Evolutionary conservation across 164 flowering plant species (phyloP), one percentile per base, ranked within the genome.

Genomic region (Vitis rupestris): DNA sequence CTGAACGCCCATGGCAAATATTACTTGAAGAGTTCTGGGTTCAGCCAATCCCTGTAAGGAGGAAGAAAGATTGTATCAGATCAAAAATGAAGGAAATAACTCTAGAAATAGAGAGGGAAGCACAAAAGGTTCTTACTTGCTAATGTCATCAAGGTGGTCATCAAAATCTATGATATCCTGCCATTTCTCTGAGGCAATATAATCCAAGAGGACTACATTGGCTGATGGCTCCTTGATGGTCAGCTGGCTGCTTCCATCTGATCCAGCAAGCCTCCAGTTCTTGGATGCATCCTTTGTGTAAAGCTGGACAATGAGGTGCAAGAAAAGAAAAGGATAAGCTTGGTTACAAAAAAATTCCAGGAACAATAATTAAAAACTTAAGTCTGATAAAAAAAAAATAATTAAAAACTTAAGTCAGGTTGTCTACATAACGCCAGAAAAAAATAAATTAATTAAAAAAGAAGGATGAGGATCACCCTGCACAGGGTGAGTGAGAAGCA

Each of bases 81-180:
- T 54, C 23, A 53, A 19, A 3, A 61, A 57, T 13, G 14, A 30
- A 48, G 4, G 0, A 52, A 44, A 68, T 15, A 3, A 30, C 15
- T n/a, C 11, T 16, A 37, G 47, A n/a, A 57, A 48, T 51, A 8
- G 44, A 60, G 47, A 23, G 12, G 44, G 27, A 15, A 59, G 17
- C 31, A 30, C 0, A 10, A 27, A 15, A 10, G 10, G 23, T 4
- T 57, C 87, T 79, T 81, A 93, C 99, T 88, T 88, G 90, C 92
- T 90, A 53, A 95, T 87, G 80, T 95, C 94, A 70, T 91, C 92
- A 61, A 93, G 89, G 79, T 93, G 98, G 68, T 95, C 99, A 71
- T 92, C 98, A 73, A 93, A 93, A 77, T 93, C 98, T 31, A 87
- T 86, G 27, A 95, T 68, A 15, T 84, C 85, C 73, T 87, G 73